phyloP scores from a whole-genome alignment of 768 basidiomycete species.

The Panaeolus cyanescens region DNA sequence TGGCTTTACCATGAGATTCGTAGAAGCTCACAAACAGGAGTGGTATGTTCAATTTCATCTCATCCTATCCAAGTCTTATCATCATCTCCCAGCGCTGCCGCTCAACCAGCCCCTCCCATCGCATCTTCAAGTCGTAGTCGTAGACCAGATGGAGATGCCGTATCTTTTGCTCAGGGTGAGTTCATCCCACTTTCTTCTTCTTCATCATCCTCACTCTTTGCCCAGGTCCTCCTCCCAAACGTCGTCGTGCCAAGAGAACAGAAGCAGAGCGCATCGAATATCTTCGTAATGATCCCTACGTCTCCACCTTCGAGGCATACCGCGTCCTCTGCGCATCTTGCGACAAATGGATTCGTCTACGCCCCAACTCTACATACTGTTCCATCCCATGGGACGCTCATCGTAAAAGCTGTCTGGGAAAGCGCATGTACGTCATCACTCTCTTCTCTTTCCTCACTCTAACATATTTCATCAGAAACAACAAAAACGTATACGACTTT shows the following conservation, averaged over 20 bases:
- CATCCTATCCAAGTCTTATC: neutral
- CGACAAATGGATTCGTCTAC: constrained; percentile 85
- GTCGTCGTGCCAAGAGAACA: constrained; percentile 73
- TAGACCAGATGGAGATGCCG: neutral
- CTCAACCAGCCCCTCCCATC: neutral
- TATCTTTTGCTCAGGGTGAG: constrained; percentile 13
- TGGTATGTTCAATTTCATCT: constrained; percentile 45
- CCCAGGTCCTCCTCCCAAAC: constrained; percentile 56
- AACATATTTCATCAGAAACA: constrained; percentile 29
- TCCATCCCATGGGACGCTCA: constrained; percentile 91
- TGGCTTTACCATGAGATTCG: constrained; percentile 66
- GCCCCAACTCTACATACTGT: constrained; percentile 85
- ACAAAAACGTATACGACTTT: constrained; percentile 57
- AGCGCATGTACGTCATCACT: constrained; percentile 60
- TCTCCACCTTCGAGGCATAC: constrained; percentile 80
- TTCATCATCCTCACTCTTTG: constrained; percentile 41
- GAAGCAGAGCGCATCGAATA: constrained; percentile 80
- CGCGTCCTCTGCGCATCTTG: constrained; percentile 78
- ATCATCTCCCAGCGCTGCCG: constrained; percentile 5
- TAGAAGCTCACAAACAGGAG: constrained; percentile 64
- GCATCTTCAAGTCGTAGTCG: neutral
- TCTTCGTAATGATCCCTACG: constrained; percentile 69
- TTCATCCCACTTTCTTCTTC: constrained; percentile 42
- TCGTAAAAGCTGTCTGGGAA: constrained; percentile 78
- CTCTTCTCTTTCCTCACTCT: neutral